phyloP scores from a whole-genome alignment of 768 basidiomycete genomes.

The Hypholoma sublateritium region DNA sequence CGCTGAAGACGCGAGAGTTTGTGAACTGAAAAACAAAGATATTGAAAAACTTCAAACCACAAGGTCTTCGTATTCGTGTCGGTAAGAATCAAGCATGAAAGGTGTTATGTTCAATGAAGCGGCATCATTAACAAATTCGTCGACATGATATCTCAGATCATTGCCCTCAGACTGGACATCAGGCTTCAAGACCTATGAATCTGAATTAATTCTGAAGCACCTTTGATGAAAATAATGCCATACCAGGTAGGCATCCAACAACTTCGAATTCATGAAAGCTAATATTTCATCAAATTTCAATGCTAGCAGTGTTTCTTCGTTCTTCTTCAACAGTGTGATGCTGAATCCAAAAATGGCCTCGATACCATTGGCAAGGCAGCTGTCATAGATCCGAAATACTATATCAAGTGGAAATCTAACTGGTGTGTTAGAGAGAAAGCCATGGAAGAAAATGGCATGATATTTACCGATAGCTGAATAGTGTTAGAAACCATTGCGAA shows the following conservation, averaged over 20 bases:
- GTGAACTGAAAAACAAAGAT: neutral
- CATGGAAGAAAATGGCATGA: neutral
- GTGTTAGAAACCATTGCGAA: constrained; percentile 97
- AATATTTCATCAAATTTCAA: constrained; percentile 94
- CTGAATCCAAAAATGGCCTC: constrained; percentile 98
- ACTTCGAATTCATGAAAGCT: constrained; percentile 71
- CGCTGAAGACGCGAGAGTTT: constrained; percentile 33
- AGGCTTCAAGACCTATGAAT: constrained; percentile 6
- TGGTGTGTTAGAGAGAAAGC: neutral
- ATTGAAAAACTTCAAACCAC: constrained; percentile 37
- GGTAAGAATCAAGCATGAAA: constrained; percentile 91
- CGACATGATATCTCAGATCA: constrained; percentile 55
- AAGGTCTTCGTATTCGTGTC: constrained; percentile 85
- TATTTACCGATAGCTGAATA: constrained; percentile 90
- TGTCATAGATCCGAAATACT: constrained; percentile 96
- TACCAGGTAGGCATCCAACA: constrained; percentile 83
- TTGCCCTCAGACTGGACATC: constrained; percentile 26
- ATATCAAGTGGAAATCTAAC: constrained; percentile 88
- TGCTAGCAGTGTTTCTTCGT: constrained; percentile 74
- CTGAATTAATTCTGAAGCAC: neutral
- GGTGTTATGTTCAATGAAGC: constrained; percentile 86
- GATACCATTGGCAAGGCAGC: constrained; percentile 93
- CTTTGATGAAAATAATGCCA: neutral
- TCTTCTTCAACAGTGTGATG: constrained; percentile 81
- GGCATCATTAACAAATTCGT: constrained; percentile 88